phyloP scores from a whole-genome alignment of 2,329 filamentous ascomycete genomes.

The Fusarium sp. region DNA sequence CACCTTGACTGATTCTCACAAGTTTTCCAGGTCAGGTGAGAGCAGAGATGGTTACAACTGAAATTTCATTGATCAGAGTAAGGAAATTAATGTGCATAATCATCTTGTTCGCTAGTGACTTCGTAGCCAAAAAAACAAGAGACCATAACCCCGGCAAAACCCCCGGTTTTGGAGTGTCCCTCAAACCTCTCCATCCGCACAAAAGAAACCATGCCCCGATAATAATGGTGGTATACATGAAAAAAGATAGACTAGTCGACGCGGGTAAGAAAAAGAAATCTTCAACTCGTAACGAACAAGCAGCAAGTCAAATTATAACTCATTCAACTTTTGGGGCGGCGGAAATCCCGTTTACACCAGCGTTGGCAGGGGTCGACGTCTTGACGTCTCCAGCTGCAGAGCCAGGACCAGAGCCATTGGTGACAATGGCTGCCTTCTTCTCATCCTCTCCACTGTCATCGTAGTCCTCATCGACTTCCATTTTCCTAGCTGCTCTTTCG shows the following conservation, averaged over 20 bases:
- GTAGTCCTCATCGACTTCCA: conserved; percentile 98
- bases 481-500: conserved; percentile 85
- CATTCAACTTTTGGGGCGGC: conserved; percentile 60
- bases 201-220: conserved; percentile 35
- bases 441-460: conserved; percentile 94
- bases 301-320: conserved; percentile 36
- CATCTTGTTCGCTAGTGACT: conserved; percentile 46
- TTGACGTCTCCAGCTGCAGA: conserved; percentile 65
- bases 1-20: neutral
- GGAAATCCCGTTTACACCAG: conserved; percentile 58
- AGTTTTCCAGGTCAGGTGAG: neutral
- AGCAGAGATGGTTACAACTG: neutral
- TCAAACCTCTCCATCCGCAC: conserved; percentile 32
- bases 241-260: conserved; percentile 35
- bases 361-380: conserved; percentile 59
- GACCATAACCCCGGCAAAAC: conserved; percentile 26
- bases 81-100: conserved; percentile 40
- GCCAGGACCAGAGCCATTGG: conserved; percentile 58
- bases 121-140: conserved; percentile 46
- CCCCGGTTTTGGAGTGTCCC: conserved; percentile 37
- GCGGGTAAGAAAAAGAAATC: conserved; percentile 36
- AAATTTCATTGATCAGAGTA: conserved; percentile 34
- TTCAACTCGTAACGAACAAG: conserved; percentile 41
- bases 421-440: conserved; percentile 64
- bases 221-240: conserved; percentile 40